Evolutionary conservation across 495 filamentous ascomycete genomes (phyloP).

Genomic region (Lichina pygmaea): DNA sequence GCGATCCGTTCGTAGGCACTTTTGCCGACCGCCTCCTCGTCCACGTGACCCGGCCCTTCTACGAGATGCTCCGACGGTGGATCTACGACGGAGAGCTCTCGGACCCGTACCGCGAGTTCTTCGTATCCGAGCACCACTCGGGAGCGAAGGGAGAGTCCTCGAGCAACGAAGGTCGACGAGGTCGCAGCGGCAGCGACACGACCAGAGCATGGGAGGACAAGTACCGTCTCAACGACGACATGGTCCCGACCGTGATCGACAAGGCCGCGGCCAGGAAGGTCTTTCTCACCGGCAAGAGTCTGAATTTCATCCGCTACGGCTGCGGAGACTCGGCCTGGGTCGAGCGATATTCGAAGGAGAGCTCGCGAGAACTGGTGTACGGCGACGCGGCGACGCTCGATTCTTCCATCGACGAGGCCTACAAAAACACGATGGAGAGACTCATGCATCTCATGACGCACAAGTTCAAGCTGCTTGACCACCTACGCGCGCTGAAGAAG

Average conservation of each 20-base stretch:
- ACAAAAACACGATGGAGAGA: constrained; percentile 89
- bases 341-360: constrained; percentile 77
- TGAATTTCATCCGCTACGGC: constrained; percentile 93
- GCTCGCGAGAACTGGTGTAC: constrained; percentile 77
- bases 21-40: constrained; percentile 81
- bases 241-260: constrained; percentile 83
- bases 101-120: constrained; percentile 90
- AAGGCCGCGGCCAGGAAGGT: constrained; percentile 83
- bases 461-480: constrained; percentile 83
- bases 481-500: constrained; percentile 75
- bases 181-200: constrained; percentile 34
- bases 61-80: constrained; percentile 88
- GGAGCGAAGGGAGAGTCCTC: constrained; percentile 16
- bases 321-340: constrained; percentile 92
- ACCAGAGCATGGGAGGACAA: constrained; percentile 96
- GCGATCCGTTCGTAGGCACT: constrained; percentile 76
- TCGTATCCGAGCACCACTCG: constrained; percentile 51
- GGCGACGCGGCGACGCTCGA: constrained; percentile 83
- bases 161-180: constrained; percentile 10
- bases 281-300: constrained; percentile 86
- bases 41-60: constrained; percentile 90
- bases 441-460: constrained; percentile 82
- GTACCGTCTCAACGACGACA: constrained; percentile 58
- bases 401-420: constrained; percentile 82
- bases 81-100: constrained; percentile 95